Percentiles rank a stretch among this genome's conserved stretches.
Evolutionary conservation across 257 asterid genomes (phyloP).

Genomic region (Capsicum baccatum): DNA sequence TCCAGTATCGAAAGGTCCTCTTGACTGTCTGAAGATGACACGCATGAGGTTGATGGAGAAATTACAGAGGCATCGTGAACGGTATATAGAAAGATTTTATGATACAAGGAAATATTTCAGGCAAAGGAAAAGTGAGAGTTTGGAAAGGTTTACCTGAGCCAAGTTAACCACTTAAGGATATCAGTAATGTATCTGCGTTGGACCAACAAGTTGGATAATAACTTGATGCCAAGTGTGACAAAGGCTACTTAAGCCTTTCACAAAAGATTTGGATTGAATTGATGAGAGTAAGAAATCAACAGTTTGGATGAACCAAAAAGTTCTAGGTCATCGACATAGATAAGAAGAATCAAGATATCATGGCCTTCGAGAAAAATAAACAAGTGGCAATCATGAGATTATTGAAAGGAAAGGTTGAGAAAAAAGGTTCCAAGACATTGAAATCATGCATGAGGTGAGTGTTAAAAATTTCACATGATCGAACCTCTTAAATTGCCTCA

Average conservation of each 20-base stretch:
- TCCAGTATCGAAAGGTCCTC: constrained; percentile 15
- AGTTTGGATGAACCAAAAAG: neutral
- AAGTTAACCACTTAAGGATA: constrained; percentile 5
- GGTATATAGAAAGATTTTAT: neutral
- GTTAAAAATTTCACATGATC: neutral
- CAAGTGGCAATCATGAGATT: neutral
- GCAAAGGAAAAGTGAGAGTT: constrained; percentile 6
- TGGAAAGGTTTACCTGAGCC: neutral
- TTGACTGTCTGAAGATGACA: neutral
- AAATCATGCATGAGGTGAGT: neutral
- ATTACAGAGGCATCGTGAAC: neutral
- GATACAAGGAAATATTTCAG: neutral
- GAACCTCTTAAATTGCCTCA: constrained; percentile 13
- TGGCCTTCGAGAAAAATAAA: constrained; percentile 1
- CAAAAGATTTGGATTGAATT: neutral
- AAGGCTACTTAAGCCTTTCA: neutral
- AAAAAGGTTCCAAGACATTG: neutral
- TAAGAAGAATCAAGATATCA: constrained; percentile 8
- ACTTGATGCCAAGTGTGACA: constrained; percentile 15
- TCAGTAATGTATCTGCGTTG: neutral
- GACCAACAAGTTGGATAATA: neutral
- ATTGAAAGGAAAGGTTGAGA: neutral
- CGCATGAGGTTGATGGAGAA: neutral
- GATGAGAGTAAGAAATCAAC: constrained; percentile 5
- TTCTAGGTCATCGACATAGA: neutral